Percentiles rank a stretch among this genome's conserved stretches.
These are phyloP conservation scores for Sporothrix euskadiensis DNA, from an alignment of 2,329 filamentous ascomycete genomes.

Conservation along the genomic window DNA sequence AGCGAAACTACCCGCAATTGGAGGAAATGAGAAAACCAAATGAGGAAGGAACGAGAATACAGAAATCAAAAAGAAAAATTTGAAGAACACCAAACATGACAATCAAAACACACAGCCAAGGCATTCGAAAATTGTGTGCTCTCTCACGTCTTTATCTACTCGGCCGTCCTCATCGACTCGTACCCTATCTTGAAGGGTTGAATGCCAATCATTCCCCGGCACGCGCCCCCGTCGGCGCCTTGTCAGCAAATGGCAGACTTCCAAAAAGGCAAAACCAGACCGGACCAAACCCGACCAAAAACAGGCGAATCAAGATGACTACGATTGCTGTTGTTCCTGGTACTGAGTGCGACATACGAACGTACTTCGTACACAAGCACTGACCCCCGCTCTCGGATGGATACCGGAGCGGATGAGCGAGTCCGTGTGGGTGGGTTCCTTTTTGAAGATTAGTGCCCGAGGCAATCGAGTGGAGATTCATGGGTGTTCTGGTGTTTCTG, in stretches of 20 bases:
- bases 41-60: background rate
- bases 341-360: background rate
- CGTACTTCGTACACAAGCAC: too few species aligned
- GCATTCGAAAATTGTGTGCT: background rate
- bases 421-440: conserved; percentile 1
- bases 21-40: background rate
- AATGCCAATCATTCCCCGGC: background rate
- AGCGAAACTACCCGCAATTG: background rate
- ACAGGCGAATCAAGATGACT: background rate
- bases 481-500: background rate
- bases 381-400: background rate
- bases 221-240: conserved; percentile 5
- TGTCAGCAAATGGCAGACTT: conserved; percentile 6
- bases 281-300: background rate
- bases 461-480: background rate
- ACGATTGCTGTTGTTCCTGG: background rate
- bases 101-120: background rate
- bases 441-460: background rate
- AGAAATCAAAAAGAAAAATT: background rate
- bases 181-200: background rate
- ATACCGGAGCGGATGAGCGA: conserved; percentile 10
- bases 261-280: background rate
- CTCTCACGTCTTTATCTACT: background rate
- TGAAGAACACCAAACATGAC: background rate
- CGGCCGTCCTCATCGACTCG: background rate